Evolutionary conservation across 495 filamentous ascomycete species (phyloP).

Genomic region (Lentithecium fluviatile): DNA sequence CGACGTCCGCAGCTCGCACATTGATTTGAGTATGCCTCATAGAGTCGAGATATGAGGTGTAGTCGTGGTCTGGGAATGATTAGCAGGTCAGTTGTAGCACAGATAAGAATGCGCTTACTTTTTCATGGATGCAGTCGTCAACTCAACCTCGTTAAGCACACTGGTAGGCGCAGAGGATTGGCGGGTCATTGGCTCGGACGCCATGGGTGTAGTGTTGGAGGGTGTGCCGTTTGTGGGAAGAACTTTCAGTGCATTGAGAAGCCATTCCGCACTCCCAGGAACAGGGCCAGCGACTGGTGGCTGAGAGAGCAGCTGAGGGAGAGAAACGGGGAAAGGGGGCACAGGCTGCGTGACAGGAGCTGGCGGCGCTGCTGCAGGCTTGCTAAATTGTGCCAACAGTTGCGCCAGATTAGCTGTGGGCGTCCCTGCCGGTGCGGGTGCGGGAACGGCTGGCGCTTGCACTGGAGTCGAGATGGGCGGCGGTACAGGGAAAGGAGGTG

Average conservation of each 20-base stretch:
- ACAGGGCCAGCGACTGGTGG: constrained; percentile 3
- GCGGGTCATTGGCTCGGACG: constrained; percentile 21
- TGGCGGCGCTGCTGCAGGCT: constrained; percentile 11
- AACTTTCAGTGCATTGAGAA: constrained; percentile 26
- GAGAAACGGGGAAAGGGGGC: background rate
- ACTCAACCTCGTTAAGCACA: constrained; percentile 59
- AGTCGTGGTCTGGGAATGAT: constrained; percentile 63
- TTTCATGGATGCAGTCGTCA: constrained; percentile 74
- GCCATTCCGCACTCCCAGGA: constrained; percentile 21
- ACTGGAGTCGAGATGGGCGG: constrained; percentile 26
- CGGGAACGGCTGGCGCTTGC: constrained; percentile 8
- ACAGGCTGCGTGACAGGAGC: background rate
- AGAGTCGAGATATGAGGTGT: constrained; percentile 67
- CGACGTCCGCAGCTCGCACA: constrained; percentile 90
- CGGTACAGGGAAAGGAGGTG: constrained; percentile 37
- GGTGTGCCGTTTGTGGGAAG: background rate
- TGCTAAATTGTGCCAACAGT: constrained; percentile 20
- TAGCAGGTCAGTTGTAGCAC: constrained; percentile 35
- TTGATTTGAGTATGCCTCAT: constrained; percentile 75
- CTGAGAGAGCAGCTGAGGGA: background rate
- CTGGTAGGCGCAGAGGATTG: constrained; percentile 32
- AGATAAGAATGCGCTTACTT: constrained; percentile 47
- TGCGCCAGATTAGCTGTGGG: constrained; percentile 18
- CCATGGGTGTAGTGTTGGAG: background rate
- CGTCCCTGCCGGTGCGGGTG: constrained; percentile 5